Evolutionary conservation across 768 basidiomycete genomes (phyloP).

Genomic region (Boletus rex-veris): DNA sequence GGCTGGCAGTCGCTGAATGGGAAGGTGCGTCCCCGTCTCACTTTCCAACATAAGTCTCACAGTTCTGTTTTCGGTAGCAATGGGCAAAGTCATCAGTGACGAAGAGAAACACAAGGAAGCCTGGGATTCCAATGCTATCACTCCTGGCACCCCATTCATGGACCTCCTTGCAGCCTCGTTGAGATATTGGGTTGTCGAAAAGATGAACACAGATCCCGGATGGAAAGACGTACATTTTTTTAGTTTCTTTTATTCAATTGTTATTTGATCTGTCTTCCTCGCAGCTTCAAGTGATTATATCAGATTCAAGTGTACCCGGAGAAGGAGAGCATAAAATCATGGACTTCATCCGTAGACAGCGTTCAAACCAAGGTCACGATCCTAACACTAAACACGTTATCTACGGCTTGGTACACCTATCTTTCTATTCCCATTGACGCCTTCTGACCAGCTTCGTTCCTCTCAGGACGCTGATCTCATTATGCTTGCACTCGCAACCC

Average conservation of each 20-base stretch:
- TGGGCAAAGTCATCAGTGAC: conserved; percentile 84
- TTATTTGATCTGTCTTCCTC: neutral
- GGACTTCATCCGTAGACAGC: conserved; percentile 93
- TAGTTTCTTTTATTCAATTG: neutral
- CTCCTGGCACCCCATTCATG: conserved; percentile 99
- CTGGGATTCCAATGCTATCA: conserved; percentile 99
- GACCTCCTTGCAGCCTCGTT: conserved; percentile 81
- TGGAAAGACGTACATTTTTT: conserved; percentile 76
- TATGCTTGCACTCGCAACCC: conserved; percentile 96
- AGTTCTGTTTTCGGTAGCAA: conserved; percentile 49
- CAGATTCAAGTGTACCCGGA: conserved; percentile 94
- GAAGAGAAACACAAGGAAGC: conserved; percentile 79
- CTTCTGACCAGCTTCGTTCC: conserved; percentile 8
- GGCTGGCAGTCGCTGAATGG: conserved; percentile 80
- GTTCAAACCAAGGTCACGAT: conserved; percentile 84
- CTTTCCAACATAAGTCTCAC: neutral
- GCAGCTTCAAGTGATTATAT: conserved; percentile 93
- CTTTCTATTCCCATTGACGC: neutral
- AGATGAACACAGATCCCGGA: conserved; percentile 91
- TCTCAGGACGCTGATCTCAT: conserved; percentile 95
- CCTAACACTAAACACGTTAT: conserved; percentile 96
- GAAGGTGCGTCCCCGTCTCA: conserved; percentile 52
- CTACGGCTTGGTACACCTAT: conserved; percentile 78
- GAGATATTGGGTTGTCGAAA: conserved; percentile 94
- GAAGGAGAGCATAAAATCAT: conserved; percentile 99